phyloP scores from a whole-genome alignment of 164 flowering plant species.

The Protea cynaroides region DNA sequence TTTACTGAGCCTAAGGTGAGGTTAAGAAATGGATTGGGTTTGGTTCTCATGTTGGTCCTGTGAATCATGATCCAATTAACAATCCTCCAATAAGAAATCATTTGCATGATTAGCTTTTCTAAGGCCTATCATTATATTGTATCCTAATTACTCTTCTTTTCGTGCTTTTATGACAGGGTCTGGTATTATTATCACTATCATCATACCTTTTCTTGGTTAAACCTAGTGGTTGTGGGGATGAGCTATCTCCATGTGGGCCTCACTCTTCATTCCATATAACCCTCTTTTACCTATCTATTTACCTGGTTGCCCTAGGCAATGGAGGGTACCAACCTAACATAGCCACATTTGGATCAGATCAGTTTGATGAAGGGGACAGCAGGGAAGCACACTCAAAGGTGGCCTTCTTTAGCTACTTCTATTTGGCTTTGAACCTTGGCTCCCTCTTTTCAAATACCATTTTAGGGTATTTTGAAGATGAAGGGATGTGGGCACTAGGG shows the following conservation, averaged over 20 bases:
- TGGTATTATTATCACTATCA: conserved; percentile 43
- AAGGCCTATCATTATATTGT: too few relatives aligned
- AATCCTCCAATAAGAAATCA: too few relatives aligned
- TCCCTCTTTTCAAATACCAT: conserved; percentile 61
- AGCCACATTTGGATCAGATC: conserved; percentile 49
- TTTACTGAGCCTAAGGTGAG: too few relatives aligned
- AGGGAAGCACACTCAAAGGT: conserved; percentile 7
- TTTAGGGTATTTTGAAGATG: conserved; percentile 53
- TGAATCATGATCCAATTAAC: too few relatives aligned
- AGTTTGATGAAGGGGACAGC: conserved; percentile 23
- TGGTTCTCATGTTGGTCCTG: too few relatives aligned
- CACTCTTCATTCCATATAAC: not conserved
- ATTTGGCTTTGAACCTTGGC: conserved; percentile 11
- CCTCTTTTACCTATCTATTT: conserved; percentile 9
- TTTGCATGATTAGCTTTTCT: too few relatives aligned
- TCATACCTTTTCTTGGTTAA: conserved; percentile 45
- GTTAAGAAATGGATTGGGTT: too few relatives aligned
- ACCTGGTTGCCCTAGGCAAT: conserved; percentile 12
- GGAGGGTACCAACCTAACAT: conserved; percentile 11
- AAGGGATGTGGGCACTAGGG: conserved; percentile 60
- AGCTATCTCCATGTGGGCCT: conserved; percentile 29
- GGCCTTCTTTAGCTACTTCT: conserved; percentile 12
- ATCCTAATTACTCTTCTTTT: too few relatives aligned
- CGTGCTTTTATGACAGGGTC: conserved; percentile 34
- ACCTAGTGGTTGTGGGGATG: conserved; percentile 66